phyloP scores from a whole-genome alignment of 2,329 filamentous ascomycete species.

The Seiridium unicorne region DNA sequence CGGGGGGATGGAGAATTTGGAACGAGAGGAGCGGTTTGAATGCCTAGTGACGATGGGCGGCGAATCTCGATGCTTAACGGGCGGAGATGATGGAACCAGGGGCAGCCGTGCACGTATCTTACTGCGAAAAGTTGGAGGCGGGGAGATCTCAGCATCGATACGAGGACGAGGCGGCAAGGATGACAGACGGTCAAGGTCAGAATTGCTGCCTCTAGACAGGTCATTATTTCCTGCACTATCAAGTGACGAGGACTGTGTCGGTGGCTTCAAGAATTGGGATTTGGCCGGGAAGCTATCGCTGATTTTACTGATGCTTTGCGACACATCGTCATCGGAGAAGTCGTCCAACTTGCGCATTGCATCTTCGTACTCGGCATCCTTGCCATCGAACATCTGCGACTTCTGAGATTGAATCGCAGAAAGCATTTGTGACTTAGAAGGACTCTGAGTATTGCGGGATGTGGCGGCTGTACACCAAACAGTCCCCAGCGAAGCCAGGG shows the following conservation, averaged over 20 bases:
- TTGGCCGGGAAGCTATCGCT: conserved; percentile 9
- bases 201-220: not conserved
- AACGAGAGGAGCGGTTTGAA: conserved; percentile 5
- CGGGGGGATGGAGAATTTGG: conserved; percentile 29
- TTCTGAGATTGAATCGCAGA: conserved; percentile 24
- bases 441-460: conserved; percentile 34
- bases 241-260: conserved; percentile 19
- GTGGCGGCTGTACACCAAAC: conserved; percentile 39
- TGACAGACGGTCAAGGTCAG: not conserved
- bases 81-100: not conserved
- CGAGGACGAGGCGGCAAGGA: conserved; percentile 13
- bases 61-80: not conserved
- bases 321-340: conserved; percentile 15
- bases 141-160: conserved; percentile 23
- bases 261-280: conserved; percentile 11
- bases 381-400: conserved; percentile 15
- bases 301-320: conserved; percentile 2
- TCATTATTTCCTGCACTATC: conserved; percentile 15
- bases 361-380: conserved; percentile 40
- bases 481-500: conserved; percentile 25
- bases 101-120: not conserved
- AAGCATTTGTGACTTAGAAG: conserved; percentile 24
- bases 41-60: not conserved
- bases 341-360: conserved; percentile 41
- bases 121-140: not conserved